A percentile compares a stretch with the other conserved stretches of the same genome.
phyloP scores from a whole-genome alignment of 2,329 filamentous ascomycete genomes.

The Fusarium kyushuense region DNA sequence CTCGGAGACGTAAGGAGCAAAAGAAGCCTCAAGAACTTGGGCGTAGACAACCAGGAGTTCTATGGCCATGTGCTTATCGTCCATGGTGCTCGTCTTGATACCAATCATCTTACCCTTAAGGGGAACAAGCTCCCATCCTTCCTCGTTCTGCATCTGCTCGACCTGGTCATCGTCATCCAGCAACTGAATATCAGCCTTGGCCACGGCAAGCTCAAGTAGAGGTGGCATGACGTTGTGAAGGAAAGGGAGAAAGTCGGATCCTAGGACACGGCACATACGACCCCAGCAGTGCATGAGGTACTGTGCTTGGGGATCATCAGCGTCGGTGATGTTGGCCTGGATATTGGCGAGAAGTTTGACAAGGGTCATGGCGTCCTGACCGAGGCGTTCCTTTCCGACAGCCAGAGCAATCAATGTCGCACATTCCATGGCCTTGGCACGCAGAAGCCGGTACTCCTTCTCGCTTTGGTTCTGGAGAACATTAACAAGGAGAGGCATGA shows the following conservation, averaged over 20 bases:
- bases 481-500: slow-evolving; percentile 94
- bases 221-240: slow-evolving; percentile 94
- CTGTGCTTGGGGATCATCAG: slow-evolving; percentile 95
- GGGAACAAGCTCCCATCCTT: slow-evolving; percentile 97
- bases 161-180: slow-evolving; percentile 96
- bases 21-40: slow-evolving; percentile 91
- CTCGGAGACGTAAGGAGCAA: slow-evolving; percentile 89
- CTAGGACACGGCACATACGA: slow-evolving; percentile 95
- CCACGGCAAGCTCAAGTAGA: slow-evolving; percentile 87
- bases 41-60: slow-evolving; percentile 98
- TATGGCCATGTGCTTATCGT: slow-evolving; percentile 99
- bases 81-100: slow-evolving; percentile 95
- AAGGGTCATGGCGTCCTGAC: slow-evolving; percentile 84
- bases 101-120: slow-evolving; percentile 98
- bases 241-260: slow-evolving; percentile 91
- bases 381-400: slow-evolving; percentile 93
- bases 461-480: slow-evolving; percentile 91
- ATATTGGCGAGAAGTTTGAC: slow-evolving; percentile 90
- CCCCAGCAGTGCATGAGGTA: slow-evolving; percentile 99
- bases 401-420: slow-evolving; percentile 95
- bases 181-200: slow-evolving; percentile 97
- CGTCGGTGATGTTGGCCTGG: slow-evolving; percentile 85
- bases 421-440: slow-evolving; percentile 99
- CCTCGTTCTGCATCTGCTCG: slow-evolving; percentile 91
- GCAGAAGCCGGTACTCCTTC: slow-evolving; percentile 90